A percentile compares a stretch with the other conserved stretches of the same genome.
Conservation (phyloP, 768 basidiomycete genomes). For the Cubamyces lactineus region DNA sequence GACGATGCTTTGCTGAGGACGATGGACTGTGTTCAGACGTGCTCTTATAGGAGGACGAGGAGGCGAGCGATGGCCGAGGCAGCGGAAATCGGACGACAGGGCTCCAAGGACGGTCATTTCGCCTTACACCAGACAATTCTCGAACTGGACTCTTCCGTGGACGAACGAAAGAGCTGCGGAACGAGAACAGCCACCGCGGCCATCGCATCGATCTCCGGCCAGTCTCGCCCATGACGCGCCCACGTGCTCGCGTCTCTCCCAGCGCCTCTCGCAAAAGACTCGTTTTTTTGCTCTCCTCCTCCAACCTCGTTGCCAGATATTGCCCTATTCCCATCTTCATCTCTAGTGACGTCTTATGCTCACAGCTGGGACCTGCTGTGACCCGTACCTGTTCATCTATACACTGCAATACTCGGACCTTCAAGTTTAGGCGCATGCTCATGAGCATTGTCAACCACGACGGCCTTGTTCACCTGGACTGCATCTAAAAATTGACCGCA, state of each 20-base stretch:
- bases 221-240: background rate
- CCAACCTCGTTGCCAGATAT: no score
- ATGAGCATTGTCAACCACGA: no score
- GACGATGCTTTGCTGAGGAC: conserved; percentile 2
- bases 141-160: background rate
- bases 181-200: background rate
- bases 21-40: background rate
- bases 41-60: background rate
- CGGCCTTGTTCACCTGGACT: no score
- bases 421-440: no score
- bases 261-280: background rate
- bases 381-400: no score
- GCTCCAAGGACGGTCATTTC: background rate
- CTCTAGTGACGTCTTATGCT: no score
- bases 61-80: no score
- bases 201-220: background rate
- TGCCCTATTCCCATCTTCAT: no score
- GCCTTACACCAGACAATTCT: background rate
- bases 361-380: no score
- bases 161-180: background rate
- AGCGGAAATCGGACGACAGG: no score
- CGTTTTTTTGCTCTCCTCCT: background rate
- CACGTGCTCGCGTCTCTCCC: conserved; percentile 4
- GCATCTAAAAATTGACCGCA: no score
- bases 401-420: no score